phyloP scores from a whole-genome alignment of 768 basidiomycete species.

The Serendipita sp. region DNA sequence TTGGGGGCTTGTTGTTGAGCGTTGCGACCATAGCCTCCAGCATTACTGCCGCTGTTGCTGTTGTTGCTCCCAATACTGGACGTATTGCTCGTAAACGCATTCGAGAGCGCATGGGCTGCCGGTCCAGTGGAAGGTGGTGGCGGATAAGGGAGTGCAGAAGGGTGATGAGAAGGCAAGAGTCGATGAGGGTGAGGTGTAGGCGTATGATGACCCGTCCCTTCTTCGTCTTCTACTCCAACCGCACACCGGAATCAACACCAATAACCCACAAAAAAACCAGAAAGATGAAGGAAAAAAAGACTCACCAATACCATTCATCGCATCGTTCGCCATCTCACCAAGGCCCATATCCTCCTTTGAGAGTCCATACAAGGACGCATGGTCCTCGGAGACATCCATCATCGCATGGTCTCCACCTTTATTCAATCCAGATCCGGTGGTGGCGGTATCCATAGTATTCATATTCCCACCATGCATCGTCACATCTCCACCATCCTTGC shows the following conservation, averaged over 20 bases:
- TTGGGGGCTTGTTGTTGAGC: conserved; percentile 11
- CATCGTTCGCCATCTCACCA: not conserved
- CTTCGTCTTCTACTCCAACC: not conserved
- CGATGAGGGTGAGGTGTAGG: not conserved
- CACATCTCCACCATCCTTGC: not conserved
- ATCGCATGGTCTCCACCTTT: not conserved
- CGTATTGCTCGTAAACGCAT: not conserved
- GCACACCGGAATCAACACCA: not conserved
- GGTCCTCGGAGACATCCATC: not conserved
- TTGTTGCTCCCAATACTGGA: not conserved
- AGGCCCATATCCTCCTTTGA: not conserved
- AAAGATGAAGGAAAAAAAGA: not conserved
- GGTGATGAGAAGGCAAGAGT: not conserved
- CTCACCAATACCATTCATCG: not conserved
- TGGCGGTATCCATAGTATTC: not conserved
- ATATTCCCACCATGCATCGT: not conserved
- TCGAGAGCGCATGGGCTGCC: conserved; percentile 5
- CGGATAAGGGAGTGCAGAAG: conserved; percentile 8
- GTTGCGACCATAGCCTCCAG: not conserved
- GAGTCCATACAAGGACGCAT: not conserved
- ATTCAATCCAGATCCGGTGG: no score
- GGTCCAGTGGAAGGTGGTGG: conserved; percentile 5
- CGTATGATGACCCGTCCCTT: not conserved
- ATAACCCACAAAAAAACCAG: not conserved
- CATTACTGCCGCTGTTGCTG: not conserved